Evolutionary conservation across 768 basidiomycete genomes (phyloP).

Genomic region (Lentinula sp.): DNA sequence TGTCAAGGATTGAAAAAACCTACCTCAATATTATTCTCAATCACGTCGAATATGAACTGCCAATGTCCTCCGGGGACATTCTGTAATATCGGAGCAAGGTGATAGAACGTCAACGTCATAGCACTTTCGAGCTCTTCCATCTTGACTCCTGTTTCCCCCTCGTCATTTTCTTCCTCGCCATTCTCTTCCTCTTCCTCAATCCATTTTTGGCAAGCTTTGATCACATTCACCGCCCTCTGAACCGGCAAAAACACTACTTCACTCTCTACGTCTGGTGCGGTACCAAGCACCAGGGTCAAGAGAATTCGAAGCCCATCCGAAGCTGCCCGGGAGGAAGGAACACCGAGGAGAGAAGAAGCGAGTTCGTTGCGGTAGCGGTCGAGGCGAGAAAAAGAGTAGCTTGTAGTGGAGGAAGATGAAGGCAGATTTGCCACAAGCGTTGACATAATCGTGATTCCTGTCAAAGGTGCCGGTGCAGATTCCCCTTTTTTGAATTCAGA

Average conservation of each 20-base stretch:
- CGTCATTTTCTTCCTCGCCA: slow-evolving; percentile 42
- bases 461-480: slow-evolving; percentile 14
- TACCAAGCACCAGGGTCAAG: slow-evolving; percentile 62
- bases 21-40: slow-evolving; percentile 88
- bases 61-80: slow-evolving; percentile 84
- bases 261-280: slow-evolving; percentile 61
- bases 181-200: slow-evolving; percentile 46
- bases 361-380: slow-evolving; percentile 86
- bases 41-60: slow-evolving; percentile 85
- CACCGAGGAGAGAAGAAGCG: slow-evolving; percentile 70
- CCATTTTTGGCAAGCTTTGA: slow-evolving; percentile 86
- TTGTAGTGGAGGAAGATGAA: slow-evolving; percentile 33
- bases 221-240: slow-evolving; percentile 77
- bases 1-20: slow-evolving; percentile 10
- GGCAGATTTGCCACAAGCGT: not conserved
- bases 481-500: slow-evolving; percentile 48
- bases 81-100: slow-evolving; percentile 84
- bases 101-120: slow-evolving; percentile 66
- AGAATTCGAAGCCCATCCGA: slow-evolving; percentile 64
- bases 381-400: slow-evolving; percentile 54
- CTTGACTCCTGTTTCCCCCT: slow-evolving; percentile 33
- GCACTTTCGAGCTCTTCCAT: slow-evolving; percentile 61
- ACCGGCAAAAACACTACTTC: slow-evolving; percentile 82
- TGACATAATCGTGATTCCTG: not conserved
- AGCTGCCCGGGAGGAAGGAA: slow-evolving; percentile 57